Evolutionary conservation across 1,139 yeast genomes (phyloP), one percentile per base, ranked within the genome.

Genomic region (Blastobotrys illinoisensis): DNA sequence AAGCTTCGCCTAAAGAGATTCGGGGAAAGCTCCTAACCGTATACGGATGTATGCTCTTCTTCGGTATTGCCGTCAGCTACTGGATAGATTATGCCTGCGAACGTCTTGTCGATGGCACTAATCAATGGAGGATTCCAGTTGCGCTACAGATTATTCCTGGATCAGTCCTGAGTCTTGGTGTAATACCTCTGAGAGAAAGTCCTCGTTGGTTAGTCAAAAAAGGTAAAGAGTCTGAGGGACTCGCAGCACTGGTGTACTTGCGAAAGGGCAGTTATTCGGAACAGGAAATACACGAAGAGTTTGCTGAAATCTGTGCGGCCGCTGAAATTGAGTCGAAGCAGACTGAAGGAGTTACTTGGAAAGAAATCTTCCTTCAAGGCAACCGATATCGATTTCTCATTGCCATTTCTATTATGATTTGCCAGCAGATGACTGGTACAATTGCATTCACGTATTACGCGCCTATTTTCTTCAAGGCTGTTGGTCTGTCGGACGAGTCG

Each of bases 21-120:
- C 83, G 76, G 84, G 88, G 63, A 60, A 76, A 59, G 74, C 80
- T 64, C 79, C 85, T 63, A 78, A 86, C 62, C 62, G 79, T 60
- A 74, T 83, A 68, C 85, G 85, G 69, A 75, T 82, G 69, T 73
- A 61, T 80, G 21, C 78, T 82, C 58, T 82, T 88, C 19, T 69
- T 81, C 55, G 87, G 88, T 57, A 82, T 83, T 43, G 58, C 62
- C 11, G 54, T 64, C 16, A 64, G 67, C 11, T 66, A 63, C 58
- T 66, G 68, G 67, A 59, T 66, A 44, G 64, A 62, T 51, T 60
- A 67, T 67, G 75, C 59, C 64, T 48, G 69, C 67, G 52, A 52
- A 18, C 49, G 53, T 49, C 55, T 50, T 14, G 6, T 46, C 2
- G 16, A 36, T 9, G 50, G 57, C 14, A 32, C 16, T 32, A 49